A percentile compares a stretch with the other conserved stretches of the same genome.
These are phyloP conservation scores for Hondaea fermentalgiana DNA, from an alignment of 108 stramenopile species.

Conservation along the genomic window DNA sequence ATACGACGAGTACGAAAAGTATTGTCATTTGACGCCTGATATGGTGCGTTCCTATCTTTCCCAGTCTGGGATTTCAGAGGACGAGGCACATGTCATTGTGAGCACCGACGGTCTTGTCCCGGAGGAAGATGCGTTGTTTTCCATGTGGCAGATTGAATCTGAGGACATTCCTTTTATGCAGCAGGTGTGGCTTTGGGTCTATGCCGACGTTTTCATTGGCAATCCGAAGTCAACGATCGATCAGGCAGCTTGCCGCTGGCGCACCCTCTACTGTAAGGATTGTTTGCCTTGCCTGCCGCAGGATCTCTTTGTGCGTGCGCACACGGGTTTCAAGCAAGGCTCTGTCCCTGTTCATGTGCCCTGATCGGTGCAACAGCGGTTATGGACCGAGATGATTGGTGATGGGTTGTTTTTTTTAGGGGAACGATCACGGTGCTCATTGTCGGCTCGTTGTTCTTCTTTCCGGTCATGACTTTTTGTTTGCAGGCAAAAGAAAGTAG, in stretches of 20 bases:
- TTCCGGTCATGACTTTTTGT: background rate
- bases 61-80: background rate
- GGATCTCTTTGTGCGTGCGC: background rate
- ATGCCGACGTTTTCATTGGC: background rate
- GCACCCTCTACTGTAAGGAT: background rate
- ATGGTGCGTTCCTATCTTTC: background rate
- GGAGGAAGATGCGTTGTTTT: background rate
- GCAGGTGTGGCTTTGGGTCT: background rate
- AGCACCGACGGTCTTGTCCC: background rate
- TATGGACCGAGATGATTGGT: no score
- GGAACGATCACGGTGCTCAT: background rate
- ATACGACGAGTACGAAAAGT: background rate
- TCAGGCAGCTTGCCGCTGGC: background rate
- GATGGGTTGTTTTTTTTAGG: no score
- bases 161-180: background rate
- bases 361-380: background rate
- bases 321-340: background rate
- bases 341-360: background rate
- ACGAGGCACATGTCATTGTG: background rate
- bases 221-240: background rate
- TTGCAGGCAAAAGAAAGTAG: no score
- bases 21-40: background rate
- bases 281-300: background rate
- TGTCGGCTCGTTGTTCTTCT: background rate
- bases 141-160: background rate